phyloP scores from a whole-genome alignment of 1,284 basidiomycete genomes.

The Rugosomyces carneus region DNA sequence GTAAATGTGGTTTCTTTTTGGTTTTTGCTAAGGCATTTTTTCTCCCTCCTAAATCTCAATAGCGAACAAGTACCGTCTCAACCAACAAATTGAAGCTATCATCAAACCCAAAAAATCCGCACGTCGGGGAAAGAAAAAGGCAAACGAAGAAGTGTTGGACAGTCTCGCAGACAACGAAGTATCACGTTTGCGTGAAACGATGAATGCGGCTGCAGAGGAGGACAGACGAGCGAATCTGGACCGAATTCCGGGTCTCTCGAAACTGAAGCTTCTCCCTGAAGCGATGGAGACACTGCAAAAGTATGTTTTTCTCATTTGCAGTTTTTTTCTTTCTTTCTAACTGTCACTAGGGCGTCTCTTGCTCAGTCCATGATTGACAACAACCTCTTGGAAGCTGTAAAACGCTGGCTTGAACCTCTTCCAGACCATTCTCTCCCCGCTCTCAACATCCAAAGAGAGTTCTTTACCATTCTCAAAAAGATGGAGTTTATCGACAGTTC shows the following conservation, averaged over 20 bases:
- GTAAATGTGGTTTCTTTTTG: no score
- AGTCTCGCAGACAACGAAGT: slow-evolving; percentile 91
- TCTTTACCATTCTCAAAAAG: slow-evolving; percentile 80
- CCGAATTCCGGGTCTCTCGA: slow-evolving; percentile 82
- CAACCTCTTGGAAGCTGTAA: slow-evolving; percentile 88
- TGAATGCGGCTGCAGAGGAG: slow-evolving; percentile 83
- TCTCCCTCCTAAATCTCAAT: neutral
- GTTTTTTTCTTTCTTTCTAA: slow-evolving; percentile 3
- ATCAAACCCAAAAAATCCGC: slow-evolving; percentile 72
- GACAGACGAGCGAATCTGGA: slow-evolving; percentile 80
- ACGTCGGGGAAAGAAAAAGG: slow-evolving; percentile 66
- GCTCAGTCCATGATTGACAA: slow-evolving; percentile 94
- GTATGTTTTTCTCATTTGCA: slow-evolving; percentile 45
- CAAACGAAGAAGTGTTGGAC: slow-evolving; percentile 77
- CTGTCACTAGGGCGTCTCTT: slow-evolving; percentile 59
- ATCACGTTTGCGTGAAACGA: slow-evolving; percentile 74
- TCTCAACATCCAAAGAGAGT: slow-evolving; percentile 91
- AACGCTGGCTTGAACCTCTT: slow-evolving; percentile 91
- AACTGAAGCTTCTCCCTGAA: slow-evolving; percentile 80
- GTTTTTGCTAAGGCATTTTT: no score
- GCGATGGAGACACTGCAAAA: slow-evolving; percentile 95
- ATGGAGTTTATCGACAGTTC: slow-evolving; percentile 91
- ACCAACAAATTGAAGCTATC: slow-evolving; percentile 78
- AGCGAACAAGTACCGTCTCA: slow-evolving; percentile 61
- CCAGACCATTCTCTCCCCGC: slow-evolving; percentile 90